Base-by-base conservation (phyloP, 2,329 filamentous ascomycete species). In the Teratosphaeria viscida region DNA sequence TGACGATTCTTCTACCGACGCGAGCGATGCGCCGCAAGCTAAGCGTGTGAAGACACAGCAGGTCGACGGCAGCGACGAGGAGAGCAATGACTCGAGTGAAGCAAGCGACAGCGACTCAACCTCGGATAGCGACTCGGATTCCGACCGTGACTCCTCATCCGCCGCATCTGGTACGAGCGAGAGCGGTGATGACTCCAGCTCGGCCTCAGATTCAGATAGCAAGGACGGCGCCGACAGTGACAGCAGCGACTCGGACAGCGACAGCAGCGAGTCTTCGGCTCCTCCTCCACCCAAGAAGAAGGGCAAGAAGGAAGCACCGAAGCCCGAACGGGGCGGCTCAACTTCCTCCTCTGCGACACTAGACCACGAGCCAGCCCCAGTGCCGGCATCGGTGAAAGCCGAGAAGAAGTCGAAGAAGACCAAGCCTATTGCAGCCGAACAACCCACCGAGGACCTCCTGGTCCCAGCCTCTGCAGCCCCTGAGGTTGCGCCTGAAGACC, bases 301-400 rank as follows among this genome's bases (percentile, higher is more conserved):
- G 49, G 70, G 52, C 64, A 68, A 66, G 53, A 63, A 68, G 57
- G 37, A 59, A 53, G 43, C 8, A 23, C n/a, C 19, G 5, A 63
- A 58, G 47, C n/a, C 54, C 26, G 57, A 61, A 52, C 62, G 62
- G 55, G 65, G 64, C 61, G 52, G 61, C 76, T 56, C 77, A 39
- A 73, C 78, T 52, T 76, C 71, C 56, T 70, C 70, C 8, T 75
- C 75, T 14, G 74, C 49, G 62, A 67, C 68, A 65, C 43, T 63
- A n/a, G 57, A 56, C 52, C 65, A 63, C 53, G 57, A 64, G 35
- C 39, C 58, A 56, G 35, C 58, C 52, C 29, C 53, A 63, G 23
- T 23, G 23, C 23, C 23, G 23, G 7, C 62, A 59, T 12, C 60
- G 63, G 26, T 39, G 54, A 37, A 61, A 61, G 14, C 56, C 53